Percentiles rank a stretch among this genome's conserved stretches.
These are phyloP conservation scores for Penicillium sp. DNA, from an alignment of 2,329 filamentous ascomycete genomes.

Conservation along the genomic window DNA sequence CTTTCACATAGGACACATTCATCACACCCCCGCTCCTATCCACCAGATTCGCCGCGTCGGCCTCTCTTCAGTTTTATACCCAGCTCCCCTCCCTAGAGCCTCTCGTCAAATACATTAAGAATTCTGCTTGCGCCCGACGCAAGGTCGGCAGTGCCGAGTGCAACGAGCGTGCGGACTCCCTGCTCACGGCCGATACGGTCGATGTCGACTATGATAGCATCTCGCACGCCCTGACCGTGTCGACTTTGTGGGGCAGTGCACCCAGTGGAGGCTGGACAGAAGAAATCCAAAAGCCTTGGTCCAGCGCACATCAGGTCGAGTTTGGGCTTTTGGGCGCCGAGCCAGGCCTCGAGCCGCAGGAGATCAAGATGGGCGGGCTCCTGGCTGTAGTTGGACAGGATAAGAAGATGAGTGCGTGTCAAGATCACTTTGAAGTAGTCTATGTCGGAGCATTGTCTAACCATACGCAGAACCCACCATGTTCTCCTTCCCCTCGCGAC, in stretches of 20 bases:
- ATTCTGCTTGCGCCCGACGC: slow-evolving; percentile 50
- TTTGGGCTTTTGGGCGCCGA: slow-evolving; percentile 74
- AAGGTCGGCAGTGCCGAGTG: slow-evolving; percentile 49
- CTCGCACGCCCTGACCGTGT: slow-evolving; percentile 63
- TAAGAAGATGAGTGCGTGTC: slow-evolving; percentile 57
- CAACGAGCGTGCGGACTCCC: slow-evolving; percentile 44
- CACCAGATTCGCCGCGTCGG: slow-evolving; percentile 60
- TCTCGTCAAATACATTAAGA: slow-evolving; percentile 55
- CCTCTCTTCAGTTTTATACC: slow-evolving; percentile 70
- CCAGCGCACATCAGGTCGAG: slow-evolving; percentile 61
- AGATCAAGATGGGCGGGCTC: slow-evolving; percentile 75
- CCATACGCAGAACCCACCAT: slow-evolving; percentile 61
- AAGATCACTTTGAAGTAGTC: background rate
- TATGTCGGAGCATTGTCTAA: slow-evolving; percentile 5
- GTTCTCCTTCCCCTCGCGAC: slow-evolving; percentile 80
- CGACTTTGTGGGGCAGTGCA: slow-evolving; percentile 57
- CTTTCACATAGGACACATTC: slow-evolving; percentile 55
- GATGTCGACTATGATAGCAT: slow-evolving; percentile 76
- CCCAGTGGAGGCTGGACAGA: slow-evolving; percentile 48
- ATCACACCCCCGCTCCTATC: slow-evolving; percentile 56
- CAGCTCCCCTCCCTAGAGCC: slow-evolving; percentile 56
- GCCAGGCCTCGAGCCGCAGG: slow-evolving; percentile 58
- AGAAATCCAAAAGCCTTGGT: slow-evolving; percentile 31
- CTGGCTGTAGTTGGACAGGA: slow-evolving; percentile 76
- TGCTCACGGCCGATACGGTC: slow-evolving; percentile 60